A percentile compares a stretch with the other conserved stretches of the same genome.
phyloP scores from a whole-genome alignment of 169 alveolate species.

The Plasmodium reichenowi region DNA sequence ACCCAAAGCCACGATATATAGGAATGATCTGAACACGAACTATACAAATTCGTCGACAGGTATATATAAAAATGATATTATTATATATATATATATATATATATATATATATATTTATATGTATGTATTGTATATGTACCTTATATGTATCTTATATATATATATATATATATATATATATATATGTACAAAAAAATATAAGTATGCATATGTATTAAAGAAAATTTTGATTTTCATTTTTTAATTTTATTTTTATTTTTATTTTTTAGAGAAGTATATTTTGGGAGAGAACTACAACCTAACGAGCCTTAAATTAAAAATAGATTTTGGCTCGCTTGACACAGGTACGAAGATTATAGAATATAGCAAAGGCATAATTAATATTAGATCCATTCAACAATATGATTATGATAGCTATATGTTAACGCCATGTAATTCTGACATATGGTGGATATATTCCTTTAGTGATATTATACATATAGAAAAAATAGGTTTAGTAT shows the following conservation, averaged over 20 bases:
- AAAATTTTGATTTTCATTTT: not conserved
- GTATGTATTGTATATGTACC: not conserved
- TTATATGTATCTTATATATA: not conserved
- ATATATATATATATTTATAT: not conserved
- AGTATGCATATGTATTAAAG: not conserved
- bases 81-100: not conserved
- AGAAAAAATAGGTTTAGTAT: conserved; percentile 84
- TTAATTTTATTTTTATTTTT: not conserved
- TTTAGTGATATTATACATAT: conserved; percentile 86
- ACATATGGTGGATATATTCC: conserved; percentile 88
- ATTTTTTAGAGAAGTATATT: conserved; percentile 46
- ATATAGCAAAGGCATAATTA: conserved; percentile 79
- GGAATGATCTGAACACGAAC: conserved; percentile 33
- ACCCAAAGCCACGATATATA: conserved; percentile 46
- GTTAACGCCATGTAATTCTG: conserved; percentile 87
- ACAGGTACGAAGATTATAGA: conserved; percentile 89
- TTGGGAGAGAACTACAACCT: conserved; percentile 77
- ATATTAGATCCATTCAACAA: conserved; percentile 66
- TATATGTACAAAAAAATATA: too few relatives aligned
- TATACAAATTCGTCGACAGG: conserved; percentile 31
- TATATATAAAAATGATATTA: not conserved
- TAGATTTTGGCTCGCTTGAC: conserved; percentile 88
- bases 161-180: not conserved
- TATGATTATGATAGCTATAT: conserved; percentile 85
- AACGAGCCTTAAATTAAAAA: conserved; percentile 78